Conservation (phyloP, 2,329 filamentous ascomycete species). For the Acrodontium crateriforme region DNA sequence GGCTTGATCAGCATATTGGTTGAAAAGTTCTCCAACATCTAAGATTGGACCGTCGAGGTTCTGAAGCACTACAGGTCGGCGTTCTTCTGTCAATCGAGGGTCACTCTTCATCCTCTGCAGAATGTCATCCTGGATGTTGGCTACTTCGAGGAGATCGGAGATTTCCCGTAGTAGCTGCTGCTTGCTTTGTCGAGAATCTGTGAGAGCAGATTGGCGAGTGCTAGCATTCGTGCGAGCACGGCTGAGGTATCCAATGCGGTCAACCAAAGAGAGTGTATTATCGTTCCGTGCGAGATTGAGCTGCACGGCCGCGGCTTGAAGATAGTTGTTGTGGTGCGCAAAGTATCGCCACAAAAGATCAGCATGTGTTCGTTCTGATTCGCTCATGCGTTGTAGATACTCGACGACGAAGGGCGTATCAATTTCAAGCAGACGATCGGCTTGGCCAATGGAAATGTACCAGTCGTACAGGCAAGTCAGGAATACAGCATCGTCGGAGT, state of each 20-base stretch:
- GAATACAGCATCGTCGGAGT: slow-evolving; percentile 83
- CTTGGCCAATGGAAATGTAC: slow-evolving; percentile 79
- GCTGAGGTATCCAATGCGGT: slow-evolving; percentile 78
- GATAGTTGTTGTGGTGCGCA: slow-evolving; percentile 68
- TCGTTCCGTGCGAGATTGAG: slow-evolving; percentile 69
- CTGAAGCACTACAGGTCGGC: slow-evolving; percentile 47
- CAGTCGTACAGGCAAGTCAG: slow-evolving; percentile 95
- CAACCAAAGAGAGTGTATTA: slow-evolving; percentile 65
- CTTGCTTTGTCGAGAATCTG: slow-evolving; percentile 44
- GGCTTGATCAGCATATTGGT: slow-evolving; percentile 78
- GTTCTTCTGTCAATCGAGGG: slow-evolving; percentile 48
- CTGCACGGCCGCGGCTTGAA: slow-evolving; percentile 79
- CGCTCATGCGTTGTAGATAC: slow-evolving; percentile 67
- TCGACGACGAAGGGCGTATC: slow-evolving; percentile 74
- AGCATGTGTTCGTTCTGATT: slow-evolving; percentile 60
- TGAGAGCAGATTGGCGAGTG: slow-evolving; percentile 62
- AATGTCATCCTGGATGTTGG: slow-evolving; percentile 88
- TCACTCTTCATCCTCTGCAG: slow-evolving; percentile 66
- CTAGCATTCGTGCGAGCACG: slow-evolving; percentile 86
- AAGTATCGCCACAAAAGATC: slow-evolving; percentile 91
- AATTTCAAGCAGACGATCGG: slow-evolving; percentile 70
- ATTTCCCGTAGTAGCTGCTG: slow-evolving; percentile 78
- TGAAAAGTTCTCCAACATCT: slow-evolving; percentile 77
- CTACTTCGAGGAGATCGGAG: slow-evolving; percentile 75
- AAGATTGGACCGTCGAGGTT: slow-evolving; percentile 49